Conservation (phyloP, 2,329 filamentous ascomycete species). For the Hypoxylon sp. region DNA sequence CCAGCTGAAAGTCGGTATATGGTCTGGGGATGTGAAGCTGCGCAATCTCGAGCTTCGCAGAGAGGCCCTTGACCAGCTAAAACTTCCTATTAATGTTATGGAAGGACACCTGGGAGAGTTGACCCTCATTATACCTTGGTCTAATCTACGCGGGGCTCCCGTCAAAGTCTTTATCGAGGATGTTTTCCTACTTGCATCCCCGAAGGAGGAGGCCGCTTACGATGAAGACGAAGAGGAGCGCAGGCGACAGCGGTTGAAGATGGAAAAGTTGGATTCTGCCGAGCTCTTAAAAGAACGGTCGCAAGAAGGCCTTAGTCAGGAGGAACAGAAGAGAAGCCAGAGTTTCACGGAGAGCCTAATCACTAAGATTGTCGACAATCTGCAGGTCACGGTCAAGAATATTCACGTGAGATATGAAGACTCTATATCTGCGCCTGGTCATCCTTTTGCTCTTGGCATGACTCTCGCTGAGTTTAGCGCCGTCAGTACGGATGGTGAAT, state of each 20-base stretch:
- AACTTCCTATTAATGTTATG: constrained; percentile 94
- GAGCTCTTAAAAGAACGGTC: constrained; percentile 94
- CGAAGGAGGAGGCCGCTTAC: constrained; percentile 94
- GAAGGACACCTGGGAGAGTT: constrained; percentile 94
- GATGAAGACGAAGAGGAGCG: constrained; percentile 92
- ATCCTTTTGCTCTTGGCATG: constrained; percentile 93
- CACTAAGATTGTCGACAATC: constrained; percentile 97
- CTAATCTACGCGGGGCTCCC: constrained; percentile 92
- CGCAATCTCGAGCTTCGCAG: constrained; percentile 91
- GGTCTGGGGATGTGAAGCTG: constrained; percentile 98
- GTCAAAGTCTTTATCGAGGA: constrained; percentile 97
- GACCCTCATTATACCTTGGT: constrained; percentile 96
- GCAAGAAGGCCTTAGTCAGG: constrained; percentile 91
- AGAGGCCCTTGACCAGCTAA: constrained; percentile 97
- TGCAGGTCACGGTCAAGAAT: constrained; percentile 98
- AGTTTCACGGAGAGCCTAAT: constrained; percentile 96
- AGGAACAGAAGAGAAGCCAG: constrained; percentile 97
- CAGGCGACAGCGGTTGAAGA: constrained; percentile 91
- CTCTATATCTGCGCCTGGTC: constrained; percentile 92
- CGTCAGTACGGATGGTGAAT: constrained; percentile 93
- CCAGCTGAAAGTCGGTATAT: constrained; percentile 98
- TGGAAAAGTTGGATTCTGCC: constrained; percentile 97
- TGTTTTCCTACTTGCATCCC: constrained; percentile 94
- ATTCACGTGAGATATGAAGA: constrained; percentile 99
- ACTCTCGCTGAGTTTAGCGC: constrained; percentile 98